Base-by-base conservation (phyloP, 495 filamentous ascomycete species). In the Aspergillus incahuasiensis region DNA sequence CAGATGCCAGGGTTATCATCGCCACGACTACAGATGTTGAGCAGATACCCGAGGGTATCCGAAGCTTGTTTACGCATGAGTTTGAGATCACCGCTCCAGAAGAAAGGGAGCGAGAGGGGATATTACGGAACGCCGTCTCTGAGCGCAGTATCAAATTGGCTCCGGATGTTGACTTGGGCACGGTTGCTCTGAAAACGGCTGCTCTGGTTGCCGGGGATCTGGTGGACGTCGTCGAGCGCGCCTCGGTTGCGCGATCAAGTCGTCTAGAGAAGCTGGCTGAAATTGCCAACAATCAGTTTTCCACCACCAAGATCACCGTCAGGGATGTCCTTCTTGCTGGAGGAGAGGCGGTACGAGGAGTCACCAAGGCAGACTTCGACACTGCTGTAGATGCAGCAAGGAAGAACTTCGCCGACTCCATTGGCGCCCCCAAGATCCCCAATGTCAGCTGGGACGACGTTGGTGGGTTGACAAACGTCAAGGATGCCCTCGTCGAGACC, bases 361-460 rank as follows among this genome's bases (percentile, higher is more conserved):
- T 99, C 19, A 92, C 83, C n/a, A 91, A 88, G 63, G 76, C 81
- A 2, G 94, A 99, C 70, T 94, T 97, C 55, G 90, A 95, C 60
- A 66, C 84, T 16, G 94, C 94, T 0, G 90, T 97, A 6, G 95
- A 97, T 50, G 89, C 90, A 16, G 94, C 95, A 2, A 85, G 94
- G 32, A 95, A 96, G 79, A 97, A 96, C 68, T 97, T 99, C 65
- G 89, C 92, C 5, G 95, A 97, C 68, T 84, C 92, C 11, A 97
- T 99, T 61, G 95, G 95, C 41, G 95, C 94, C 30, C 94, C 94
- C 1, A 97, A 97, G 79, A 98, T 98, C 63, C 94, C 94, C 12
- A 96, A 96, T 62, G 95, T 99, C 3, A 82, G 82, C 51, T 97
- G 95, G 95, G 86, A 91, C 52, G 95, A 99, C 69, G 94, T 99